Conservation (phyloP, 2,329 filamentous ascomycete genomes). For the Exophiala calicioides region DNA sequence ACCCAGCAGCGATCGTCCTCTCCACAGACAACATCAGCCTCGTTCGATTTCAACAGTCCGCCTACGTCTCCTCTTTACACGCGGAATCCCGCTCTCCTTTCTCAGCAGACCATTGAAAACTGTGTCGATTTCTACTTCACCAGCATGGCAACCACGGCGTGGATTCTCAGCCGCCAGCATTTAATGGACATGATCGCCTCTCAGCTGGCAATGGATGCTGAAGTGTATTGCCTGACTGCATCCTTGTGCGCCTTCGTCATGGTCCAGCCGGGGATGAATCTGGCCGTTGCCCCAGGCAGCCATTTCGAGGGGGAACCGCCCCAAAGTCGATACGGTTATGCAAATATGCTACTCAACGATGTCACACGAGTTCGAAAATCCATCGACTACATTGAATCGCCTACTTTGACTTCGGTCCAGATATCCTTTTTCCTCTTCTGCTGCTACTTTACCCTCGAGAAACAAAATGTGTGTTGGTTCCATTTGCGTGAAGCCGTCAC, state of each 20-base stretch:
- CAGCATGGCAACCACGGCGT: conserved; percentile 54
- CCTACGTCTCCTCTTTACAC: conserved; percentile 51
- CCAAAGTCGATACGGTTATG: conserved; percentile 60
- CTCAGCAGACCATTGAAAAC: conserved; percentile 64
- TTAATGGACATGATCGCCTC: conserved; percentile 37
- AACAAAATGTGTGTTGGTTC: conserved; percentile 77
- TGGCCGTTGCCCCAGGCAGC: conserved; percentile 56
- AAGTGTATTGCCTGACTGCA: conserved; percentile 44
- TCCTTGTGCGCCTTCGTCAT: conserved; percentile 47
- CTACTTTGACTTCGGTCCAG: conserved; percentile 49
- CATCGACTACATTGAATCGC: conserved; percentile 43
- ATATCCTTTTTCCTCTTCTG: conserved; percentile 81
- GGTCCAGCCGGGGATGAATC: conserved; percentile 45
- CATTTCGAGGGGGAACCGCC: conserved; percentile 58
- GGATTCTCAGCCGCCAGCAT: conserved; percentile 41
- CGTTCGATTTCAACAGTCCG: conserved; percentile 57
- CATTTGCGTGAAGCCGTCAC: conserved; percentile 76
- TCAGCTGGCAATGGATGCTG: conserved; percentile 44
- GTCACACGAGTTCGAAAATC: conserved; percentile 48
- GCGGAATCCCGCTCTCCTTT: conserved; percentile 63
- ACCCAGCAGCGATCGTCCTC: conserved; percentile 61
- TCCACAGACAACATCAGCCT: conserved; percentile 58
- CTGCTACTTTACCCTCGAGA: conserved; percentile 69
- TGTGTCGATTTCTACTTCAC: conserved; percentile 69
- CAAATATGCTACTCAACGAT: conserved; percentile 70